These are phyloP conservation scores for Speleostelium caveatum DNA, from an alignment of 78 protist genomes.

Conservation along the genomic window DNA sequence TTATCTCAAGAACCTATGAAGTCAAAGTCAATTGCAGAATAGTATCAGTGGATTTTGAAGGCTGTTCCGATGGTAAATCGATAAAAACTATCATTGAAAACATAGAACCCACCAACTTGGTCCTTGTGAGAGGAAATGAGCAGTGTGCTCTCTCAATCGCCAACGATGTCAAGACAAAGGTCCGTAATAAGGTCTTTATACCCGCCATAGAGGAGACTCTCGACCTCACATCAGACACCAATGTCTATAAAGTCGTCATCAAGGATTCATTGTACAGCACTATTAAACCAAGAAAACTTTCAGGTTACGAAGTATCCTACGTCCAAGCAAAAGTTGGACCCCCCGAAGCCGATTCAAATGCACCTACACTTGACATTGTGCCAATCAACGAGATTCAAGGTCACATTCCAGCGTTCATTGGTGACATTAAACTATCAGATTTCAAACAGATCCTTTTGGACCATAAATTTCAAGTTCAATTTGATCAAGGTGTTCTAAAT, in stretches of 20 bases:
- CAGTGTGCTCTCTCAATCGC: constrained; percentile 5
- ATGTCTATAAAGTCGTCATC: constrained; percentile 55
- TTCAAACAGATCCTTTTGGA: constrained; percentile 34
- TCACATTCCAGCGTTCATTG: constrained; percentile 55
- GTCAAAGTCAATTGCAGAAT: constrained; percentile 37
- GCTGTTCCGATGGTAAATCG: constrained; percentile 71
- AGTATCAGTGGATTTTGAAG: constrained; percentile 62
- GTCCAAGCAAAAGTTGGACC: constrained; percentile 42
- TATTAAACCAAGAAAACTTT: constrained; percentile 28
- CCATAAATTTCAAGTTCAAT: constrained; percentile 51
- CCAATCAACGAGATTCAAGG: background rate
- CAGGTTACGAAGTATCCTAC: constrained; percentile 51
- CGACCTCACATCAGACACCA: constrained; percentile 67
- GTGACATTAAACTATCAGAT: constrained; percentile 69
- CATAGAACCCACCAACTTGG: constrained; percentile 55
- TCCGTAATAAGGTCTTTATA: constrained; percentile 22
- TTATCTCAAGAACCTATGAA: background rate
- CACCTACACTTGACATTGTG: background rate
- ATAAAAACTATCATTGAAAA: constrained; percentile 68
- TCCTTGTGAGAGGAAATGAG: constrained; percentile 59
- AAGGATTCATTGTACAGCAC: constrained; percentile 53
- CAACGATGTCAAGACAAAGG: background rate
- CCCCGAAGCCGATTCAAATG: background rate
- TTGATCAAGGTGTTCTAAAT: constrained; percentile 62
- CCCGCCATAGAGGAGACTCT: constrained; percentile 22